Evolutionary conservation across 2,329 filamentous ascomycete genomes (phyloP), one percentile per base, ranked within the genome.

Genomic region (Tolypocladium tundrense): DNA sequence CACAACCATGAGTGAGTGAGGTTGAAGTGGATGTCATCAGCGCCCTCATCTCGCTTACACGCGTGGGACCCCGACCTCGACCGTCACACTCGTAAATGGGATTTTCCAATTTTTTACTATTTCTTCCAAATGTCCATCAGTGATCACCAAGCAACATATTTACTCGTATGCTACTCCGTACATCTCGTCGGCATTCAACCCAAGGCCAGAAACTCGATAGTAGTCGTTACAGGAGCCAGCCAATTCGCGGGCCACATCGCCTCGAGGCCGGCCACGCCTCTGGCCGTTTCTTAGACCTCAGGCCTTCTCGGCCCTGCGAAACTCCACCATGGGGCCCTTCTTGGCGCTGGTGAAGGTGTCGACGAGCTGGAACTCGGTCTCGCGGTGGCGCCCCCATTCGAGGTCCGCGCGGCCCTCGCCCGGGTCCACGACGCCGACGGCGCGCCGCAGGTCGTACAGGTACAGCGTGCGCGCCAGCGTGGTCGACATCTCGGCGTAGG

Each of bases 281-380:
- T 2, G 24, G 48, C 10, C 48, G 14, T 21, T 21, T 35, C 48
- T 52, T 31, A 52, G 48, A 21, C 19, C 27, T 59, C 55, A 63
- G 40, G 60, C 55, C 58, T 60, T 61, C 31, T 68, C 63, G 9
- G 62, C 69, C 62, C 63, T 69, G 54, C 70, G 67, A 65, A 87
- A 87, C 73, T 89, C 82, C 58, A 90, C 75, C 73, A 88, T 77
- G 1, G 86, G 84, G 0, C 88, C 88, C 65, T 88, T 80, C 75
- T 90, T 91, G 64, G 81, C 75, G 64, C 86, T 88, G 39, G 88
- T 89, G 70, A 91, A 91, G 21, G 83, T 86, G 68, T 91, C 88
- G 55, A 80, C 73, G 58, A 90, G 73, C 75, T 90, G 87, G 70
- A 86, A 89, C 76, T 91, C 88, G 1, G 67, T 73, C 21, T 66